phyloP scores from a whole-genome alignment of 352 stramenopile species.

The Elongisporangium undulatum region DNA sequence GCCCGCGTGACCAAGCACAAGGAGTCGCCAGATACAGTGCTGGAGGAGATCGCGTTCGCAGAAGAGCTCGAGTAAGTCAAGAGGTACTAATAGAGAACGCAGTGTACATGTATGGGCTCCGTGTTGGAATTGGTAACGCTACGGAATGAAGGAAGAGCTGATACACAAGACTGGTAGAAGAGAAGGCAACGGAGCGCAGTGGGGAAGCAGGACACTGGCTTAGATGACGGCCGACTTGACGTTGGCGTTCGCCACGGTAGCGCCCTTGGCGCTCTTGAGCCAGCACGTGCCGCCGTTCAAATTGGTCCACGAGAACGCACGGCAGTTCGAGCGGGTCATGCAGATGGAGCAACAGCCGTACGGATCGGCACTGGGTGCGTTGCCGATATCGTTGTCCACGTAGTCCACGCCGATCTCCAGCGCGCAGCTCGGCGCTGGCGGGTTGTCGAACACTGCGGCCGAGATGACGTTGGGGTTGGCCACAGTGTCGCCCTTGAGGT shows the following conservation, averaged over 20 bases:
- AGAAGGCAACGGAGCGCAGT: neutral
- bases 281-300: constrained; percentile 47
- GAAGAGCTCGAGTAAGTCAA: constrained; percentile 23
- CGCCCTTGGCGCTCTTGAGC: constrained; percentile 43
- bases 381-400: constrained; percentile 12
- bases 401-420: constrained; percentile 24
- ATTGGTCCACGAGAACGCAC: constrained; percentile 42
- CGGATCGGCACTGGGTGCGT: constrained; percentile 8
- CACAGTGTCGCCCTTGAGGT: constrained; percentile 15
- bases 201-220: neutral
- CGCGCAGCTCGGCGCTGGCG: constrained; percentile 15
- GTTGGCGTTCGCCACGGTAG: constrained; percentile 6
- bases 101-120: neutral
- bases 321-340: constrained; percentile 22
- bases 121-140: neutral
- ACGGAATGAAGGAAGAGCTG: neutral
- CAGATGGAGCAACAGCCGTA: constrained; percentile 26
- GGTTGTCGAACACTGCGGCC: constrained; percentile 14
- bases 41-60: constrained; percentile 40
- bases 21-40: constrained; percentile 22
- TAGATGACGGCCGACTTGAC: constrained; percentile 13
- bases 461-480: constrained; percentile 12
- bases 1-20: constrained; percentile 23
- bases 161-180: neutral
- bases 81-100: neutral